phyloP scores from a whole-genome alignment of 2,329 filamentous ascomycete genomes.

The Colletotrichum sp. region DNA sequence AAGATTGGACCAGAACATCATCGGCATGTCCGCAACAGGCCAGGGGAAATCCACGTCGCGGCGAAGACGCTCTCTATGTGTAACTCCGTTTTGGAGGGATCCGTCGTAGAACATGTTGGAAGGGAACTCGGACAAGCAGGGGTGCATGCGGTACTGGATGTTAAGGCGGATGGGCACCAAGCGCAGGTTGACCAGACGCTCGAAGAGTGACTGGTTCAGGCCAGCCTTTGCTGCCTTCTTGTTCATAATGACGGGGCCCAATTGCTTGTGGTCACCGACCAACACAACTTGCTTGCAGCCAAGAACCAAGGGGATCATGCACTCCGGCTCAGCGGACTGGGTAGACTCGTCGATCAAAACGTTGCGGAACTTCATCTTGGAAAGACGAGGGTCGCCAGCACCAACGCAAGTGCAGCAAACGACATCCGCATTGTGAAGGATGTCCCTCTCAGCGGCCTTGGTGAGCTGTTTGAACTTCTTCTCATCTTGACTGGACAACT shows the following conservation, averaged over 20 bases:
- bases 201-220: conserved; percentile 97
- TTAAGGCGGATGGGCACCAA: conserved; percentile 91
- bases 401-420: conserved; percentile 99
- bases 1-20: conserved; percentile 99
- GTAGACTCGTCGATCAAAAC: conserved; percentile 98
- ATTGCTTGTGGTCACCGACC: conserved; percentile 96
- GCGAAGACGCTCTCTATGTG: conserved; percentile 84
- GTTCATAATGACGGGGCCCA: conserved; percentile 99
- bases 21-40: conserved; percentile 91
- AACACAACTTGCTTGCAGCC: conserved; percentile 99
- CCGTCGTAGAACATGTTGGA: conserved; percentile 99
- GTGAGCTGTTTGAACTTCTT: conserved; percentile 98
- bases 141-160: conserved; percentile 99
- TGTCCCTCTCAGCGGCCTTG: conserved; percentile 91
- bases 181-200: conserved; percentile 91
- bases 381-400: conserved; percentile 90
- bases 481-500: conserved; percentile 93
- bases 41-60: conserved; percentile 97
- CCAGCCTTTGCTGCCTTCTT: conserved; percentile 99
- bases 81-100: conserved; percentile 94
- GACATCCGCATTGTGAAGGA: conserved; percentile 92
- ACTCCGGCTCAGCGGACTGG: conserved; percentile 96
- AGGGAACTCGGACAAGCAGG: conserved; percentile 94
- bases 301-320: conserved; percentile 96
- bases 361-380: conserved; percentile 98